Conservation (phyloP, 345 rosid species). For the Bretschneidera sinensis region DNA sequence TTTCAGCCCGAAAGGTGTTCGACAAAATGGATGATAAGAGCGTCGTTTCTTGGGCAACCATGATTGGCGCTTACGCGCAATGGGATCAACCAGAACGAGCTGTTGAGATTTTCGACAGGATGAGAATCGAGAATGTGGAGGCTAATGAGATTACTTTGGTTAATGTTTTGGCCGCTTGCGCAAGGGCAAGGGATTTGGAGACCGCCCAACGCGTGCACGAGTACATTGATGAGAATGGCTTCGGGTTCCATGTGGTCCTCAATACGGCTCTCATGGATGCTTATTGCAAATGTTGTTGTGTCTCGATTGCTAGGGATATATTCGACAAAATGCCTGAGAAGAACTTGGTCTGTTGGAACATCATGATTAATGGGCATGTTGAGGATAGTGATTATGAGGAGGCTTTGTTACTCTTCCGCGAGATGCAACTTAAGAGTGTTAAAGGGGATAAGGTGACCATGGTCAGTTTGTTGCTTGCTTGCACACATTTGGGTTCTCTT, state of each 20-base stretch:
- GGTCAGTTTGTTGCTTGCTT: slow-evolving; percentile 11
- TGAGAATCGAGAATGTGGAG: background rate
- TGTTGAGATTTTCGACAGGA: background rate
- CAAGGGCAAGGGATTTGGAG: background rate
- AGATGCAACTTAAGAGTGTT: slow-evolving; percentile 13
- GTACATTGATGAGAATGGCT: background rate
- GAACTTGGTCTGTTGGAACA: slow-evolving; percentile 21
- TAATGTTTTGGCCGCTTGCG: background rate
- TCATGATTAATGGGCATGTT: slow-evolving; percentile 23
- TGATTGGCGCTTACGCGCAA: slow-evolving; percentile 15
- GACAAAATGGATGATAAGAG: slow-evolving; percentile 17
- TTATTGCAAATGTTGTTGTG: background rate
- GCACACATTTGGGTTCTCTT: slow-evolving; percentile 14
- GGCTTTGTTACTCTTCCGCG: slow-evolving; percentile 14
- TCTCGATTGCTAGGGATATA: background rate
- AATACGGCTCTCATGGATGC: background rate
- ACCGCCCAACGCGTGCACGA: background rate
- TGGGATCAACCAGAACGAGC: slow-evolving; percentile 8
- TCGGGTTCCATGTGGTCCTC: background rate
- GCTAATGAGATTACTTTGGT: background rate
- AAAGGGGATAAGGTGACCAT: slow-evolving; percentile 17
- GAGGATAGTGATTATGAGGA: slow-evolving; percentile 13
- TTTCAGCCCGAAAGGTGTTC: slow-evolving; percentile 12
- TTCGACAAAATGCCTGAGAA: background rate
- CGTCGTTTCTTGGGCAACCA: slow-evolving; percentile 22